Base-by-base conservation (phyloP, 169 alveolate genomes). In the Babesia ovis region DNA sequence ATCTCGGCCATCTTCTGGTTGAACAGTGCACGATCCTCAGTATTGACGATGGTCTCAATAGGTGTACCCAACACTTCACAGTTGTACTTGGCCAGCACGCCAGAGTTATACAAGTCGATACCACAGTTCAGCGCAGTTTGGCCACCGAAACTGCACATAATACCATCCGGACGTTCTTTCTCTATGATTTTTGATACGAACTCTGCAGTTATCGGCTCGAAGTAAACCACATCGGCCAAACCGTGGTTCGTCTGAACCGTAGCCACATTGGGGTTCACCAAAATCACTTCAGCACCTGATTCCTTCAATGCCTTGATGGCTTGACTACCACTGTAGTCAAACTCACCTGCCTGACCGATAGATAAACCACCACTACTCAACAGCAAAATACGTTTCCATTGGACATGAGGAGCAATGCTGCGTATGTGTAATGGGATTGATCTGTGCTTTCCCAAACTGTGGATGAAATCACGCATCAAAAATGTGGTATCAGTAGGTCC, bases 331-430 rank as follows among this genome's bases (percentile, higher is more conserved):
- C 94, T 86, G 89, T 93, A 93, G 75, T 93, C 97, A 59, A 93
- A 93, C 69, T 93, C 97, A 0, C 97, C 97, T 2, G 97, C 97
- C 66, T 93, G 97, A 22, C 97, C 97, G 35, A 93, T 93, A 62
- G 94, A 85, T 27, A 93, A 79, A 16, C 94, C 94, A 27, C 95
- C 95, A 20, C 92, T 83, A n/a, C 94, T 88, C 31, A 88, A 66
- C 41, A 88, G 83, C 48, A 86, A 73, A 22, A 90, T 91, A 53
- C 91, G 86, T 56, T 85, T 77, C 75, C 68, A 70, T 57, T 37
- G 56, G 43, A 53, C 45, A 14, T 85, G 94, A 22, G 71, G 43
- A 39, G 87, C 55, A 74, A 89, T 83, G 35, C 83, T 85, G 32
- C 91, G 80, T 32, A 93, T 91, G 84, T 89, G 90, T 46, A 91